Evolutionary conservation across 352 stramenopile genomes (phyloP).

Genomic region (Phytopythium delawarense): DNA sequence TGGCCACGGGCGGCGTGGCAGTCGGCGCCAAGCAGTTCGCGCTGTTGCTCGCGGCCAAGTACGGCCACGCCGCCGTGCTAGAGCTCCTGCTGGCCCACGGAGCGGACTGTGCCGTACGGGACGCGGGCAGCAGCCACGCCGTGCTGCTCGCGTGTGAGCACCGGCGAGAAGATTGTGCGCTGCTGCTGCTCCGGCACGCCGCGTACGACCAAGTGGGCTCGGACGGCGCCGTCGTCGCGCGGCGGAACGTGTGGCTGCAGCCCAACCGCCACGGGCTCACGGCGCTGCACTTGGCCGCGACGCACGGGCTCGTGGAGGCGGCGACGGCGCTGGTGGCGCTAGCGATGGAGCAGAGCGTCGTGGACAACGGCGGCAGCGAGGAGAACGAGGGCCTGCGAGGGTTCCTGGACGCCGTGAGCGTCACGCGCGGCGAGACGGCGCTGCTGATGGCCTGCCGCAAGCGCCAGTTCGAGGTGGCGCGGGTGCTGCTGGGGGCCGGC

Average conservation of each 20-base stretch:
- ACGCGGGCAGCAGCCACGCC: conserved; percentile 38
- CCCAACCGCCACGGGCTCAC: conserved; percentile 53
- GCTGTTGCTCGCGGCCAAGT: conserved; percentile 90
- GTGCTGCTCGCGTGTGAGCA: conserved; percentile 54
- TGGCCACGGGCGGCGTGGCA: not conserved
- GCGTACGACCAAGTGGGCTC: too few species aligned
- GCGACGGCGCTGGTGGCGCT: conserved; percentile 21
- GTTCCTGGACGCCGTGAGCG: conserved; percentile 45
- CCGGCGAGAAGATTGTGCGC: conserved; percentile 43
- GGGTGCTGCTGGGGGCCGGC: conserved; percentile 33
- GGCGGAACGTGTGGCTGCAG: conserved; percentile 26
- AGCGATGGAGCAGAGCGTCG: not conserved
- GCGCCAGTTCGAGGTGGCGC: conserved; percentile 36
- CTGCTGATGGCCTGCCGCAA: conserved; percentile 66
- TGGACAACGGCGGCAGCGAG: too few species aligned
- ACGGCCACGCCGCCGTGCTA: conserved; percentile 87
- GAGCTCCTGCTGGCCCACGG: conserved; percentile 57
- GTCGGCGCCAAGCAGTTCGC: conserved; percentile 28
- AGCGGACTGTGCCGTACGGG: conserved; percentile 28
- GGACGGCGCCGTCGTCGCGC: too few species aligned
- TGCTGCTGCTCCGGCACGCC: conserved; percentile 29
- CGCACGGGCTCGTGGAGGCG: conserved; percentile 24
- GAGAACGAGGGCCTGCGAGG: too few species aligned
- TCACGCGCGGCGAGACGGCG: conserved; percentile 44
- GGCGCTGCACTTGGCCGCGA: conserved; percentile 52